These are phyloP conservation scores for Taiwanofungus camphoratus DNA, from an alignment of 1,284 basidiomycete genomes.

Conservation along the genomic window DNA sequence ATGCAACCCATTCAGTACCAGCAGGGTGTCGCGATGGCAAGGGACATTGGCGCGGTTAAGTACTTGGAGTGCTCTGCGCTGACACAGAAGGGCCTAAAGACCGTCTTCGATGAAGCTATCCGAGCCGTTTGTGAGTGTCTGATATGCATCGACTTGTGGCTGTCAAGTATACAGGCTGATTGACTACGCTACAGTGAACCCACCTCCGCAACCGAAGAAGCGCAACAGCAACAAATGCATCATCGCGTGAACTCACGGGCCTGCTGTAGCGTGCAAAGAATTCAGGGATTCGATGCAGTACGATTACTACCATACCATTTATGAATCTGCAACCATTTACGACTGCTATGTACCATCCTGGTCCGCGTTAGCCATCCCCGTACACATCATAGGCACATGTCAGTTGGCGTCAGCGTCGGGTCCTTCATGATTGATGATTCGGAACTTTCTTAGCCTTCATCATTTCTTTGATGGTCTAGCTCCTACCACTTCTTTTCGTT, in stretches of 20 bases:
- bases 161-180: too few relatives aligned
- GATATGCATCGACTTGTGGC: neutral
- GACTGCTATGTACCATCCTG: constrained; percentile 25
- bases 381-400: constrained; percentile 13
- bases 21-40: constrained; percentile 87
- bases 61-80: constrained; percentile 97
- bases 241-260: constrained; percentile 52
- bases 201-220: constrained; percentile 55
- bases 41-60: constrained; percentile 93
- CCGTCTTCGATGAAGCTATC: constrained; percentile 96
- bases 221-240: constrained; percentile 51
- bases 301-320: constrained; percentile 28
- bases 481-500: constrained; percentile 13
- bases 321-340: constrained; percentile 31
- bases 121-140: constrained; percentile 77
- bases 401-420: constrained; percentile 13
- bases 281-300: constrained; percentile 17
- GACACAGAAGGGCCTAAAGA: constrained; percentile 97
- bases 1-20: constrained; percentile 93
- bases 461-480: constrained; percentile 10
- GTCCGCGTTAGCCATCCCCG: constrained; percentile 11
- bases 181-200: constrained; percentile 72
- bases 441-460: constrained; percentile 12
- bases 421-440: constrained; percentile 11
- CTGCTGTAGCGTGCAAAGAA: constrained; percentile 7